Evolutionary conservation across 148 eudicot genomes (phyloP).

Genomic region (Camellia granthamiana): DNA sequence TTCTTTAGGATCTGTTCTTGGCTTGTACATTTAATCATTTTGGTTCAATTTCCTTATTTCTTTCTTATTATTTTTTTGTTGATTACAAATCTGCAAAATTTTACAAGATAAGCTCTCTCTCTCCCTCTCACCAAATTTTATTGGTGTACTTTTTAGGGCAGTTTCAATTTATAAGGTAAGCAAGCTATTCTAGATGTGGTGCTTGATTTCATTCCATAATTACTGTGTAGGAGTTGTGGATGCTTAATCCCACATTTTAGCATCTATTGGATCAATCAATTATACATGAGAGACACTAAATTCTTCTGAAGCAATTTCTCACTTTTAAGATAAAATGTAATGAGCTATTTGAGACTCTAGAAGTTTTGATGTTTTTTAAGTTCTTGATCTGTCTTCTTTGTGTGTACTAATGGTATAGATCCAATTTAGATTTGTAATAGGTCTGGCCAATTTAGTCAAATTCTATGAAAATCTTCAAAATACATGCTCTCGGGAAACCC

Average conservation of each 20-base stretch:
- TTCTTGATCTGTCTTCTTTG: not conserved
- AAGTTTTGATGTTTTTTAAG: too few species aligned
- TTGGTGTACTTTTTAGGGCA: not conserved
- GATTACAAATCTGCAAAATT: not conserved
- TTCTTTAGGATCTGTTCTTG: not conserved
- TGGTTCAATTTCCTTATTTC: not conserved
- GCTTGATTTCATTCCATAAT: not conserved
- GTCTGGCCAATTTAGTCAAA: constrained; percentile 2
- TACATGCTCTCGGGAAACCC: not conserved
- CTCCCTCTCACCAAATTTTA: too few species aligned
- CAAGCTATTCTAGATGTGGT: not conserved
- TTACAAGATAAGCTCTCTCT: not conserved
- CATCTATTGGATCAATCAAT: not conserved
- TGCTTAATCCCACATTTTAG: not conserved
- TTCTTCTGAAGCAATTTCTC: not conserved
- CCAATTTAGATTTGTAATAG: not conserved
- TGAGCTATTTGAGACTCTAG: not conserved
- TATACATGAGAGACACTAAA: not conserved
- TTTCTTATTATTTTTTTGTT: not conserved
- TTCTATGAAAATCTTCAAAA: not conserved
- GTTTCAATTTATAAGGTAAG: not conserved
- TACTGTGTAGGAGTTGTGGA: not conserved
- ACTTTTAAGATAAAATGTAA: not conserved
- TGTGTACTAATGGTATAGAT: not conserved
- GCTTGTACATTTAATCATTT: not conserved